Evolutionary conservation across 2,329 filamentous ascomycete species (phyloP).

Genomic region (Hypoxylon sp.): DNA sequence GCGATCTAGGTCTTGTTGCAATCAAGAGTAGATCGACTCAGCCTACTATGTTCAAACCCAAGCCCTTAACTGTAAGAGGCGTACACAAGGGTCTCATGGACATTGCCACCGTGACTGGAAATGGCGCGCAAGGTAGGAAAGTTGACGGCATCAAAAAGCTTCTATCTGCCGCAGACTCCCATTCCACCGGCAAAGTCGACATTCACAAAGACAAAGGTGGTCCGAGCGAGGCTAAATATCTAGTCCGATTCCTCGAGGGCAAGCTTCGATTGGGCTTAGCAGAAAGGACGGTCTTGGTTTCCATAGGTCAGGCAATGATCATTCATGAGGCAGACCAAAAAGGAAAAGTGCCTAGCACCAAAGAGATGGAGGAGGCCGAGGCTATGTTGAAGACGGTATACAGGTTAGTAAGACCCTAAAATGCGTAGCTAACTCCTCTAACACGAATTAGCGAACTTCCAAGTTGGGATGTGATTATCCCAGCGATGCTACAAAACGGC

Average conservation of each 20-base stretch:
- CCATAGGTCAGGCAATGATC: constrained; percentile 87
- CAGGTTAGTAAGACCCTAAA: constrained; percentile 61
- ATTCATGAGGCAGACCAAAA: constrained; percentile 80
- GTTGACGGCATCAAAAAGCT: constrained; percentile 96
- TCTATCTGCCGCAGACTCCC: constrained; percentile 85
- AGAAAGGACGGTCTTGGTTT: constrained; percentile 90
- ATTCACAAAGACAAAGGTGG: constrained; percentile 93
- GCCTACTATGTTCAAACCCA: constrained; percentile 98
- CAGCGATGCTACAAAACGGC: constrained; percentile 85
- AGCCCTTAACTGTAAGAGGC: constrained; percentile 83
- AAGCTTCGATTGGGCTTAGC: constrained; percentile 92
- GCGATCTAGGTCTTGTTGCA: constrained; percentile 91
- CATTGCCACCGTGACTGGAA: constrained; percentile 86
- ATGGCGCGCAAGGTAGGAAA: constrained; percentile 88
- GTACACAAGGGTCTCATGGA: constrained; percentile 88
- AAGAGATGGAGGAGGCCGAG: constrained; percentile 85
- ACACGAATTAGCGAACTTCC: constrained; percentile 78
- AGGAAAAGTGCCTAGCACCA: constrained; percentile 74
- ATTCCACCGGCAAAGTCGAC: constrained; percentile 79
- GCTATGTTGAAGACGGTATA: constrained; percentile 88
- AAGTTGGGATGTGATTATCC: constrained; percentile 94
- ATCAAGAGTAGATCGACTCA: constrained; percentile 96
- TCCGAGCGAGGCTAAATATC: constrained; percentile 91
- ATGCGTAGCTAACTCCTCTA: constrained; percentile 40
- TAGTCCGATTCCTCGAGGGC: constrained; percentile 92